Evolutionary conservation across 2,329 filamentous ascomycete species (phyloP).

Genomic region (Daldinia sp.): DNA sequence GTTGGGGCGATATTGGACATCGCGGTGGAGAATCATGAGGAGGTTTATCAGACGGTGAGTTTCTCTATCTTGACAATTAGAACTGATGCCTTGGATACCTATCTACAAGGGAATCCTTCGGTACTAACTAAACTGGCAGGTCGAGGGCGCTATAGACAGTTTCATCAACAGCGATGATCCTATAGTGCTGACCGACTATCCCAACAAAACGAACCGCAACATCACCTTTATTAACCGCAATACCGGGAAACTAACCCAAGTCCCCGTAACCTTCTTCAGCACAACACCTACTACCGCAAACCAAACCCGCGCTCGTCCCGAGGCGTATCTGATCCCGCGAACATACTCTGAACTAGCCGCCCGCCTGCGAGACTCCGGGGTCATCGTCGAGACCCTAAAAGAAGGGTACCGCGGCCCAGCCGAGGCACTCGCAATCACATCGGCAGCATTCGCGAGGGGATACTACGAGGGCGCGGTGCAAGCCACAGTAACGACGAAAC

Average conservation of each 20-base stretch:
- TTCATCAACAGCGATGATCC: conserved; percentile 39
- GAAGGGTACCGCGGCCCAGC: conserved; percentile 38
- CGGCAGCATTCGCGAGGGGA: conserved; percentile 24
- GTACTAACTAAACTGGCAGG: background rate
- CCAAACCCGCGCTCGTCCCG: conserved; percentile 38
- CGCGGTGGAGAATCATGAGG: conserved; percentile 36
- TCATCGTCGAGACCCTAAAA: conserved; percentile 38
- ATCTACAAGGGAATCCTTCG: background rate
- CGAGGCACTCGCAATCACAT: conserved; percentile 35
- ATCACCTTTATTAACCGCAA: conserved; percentile 40
- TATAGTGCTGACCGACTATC: conserved; percentile 42
- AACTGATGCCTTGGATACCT: background rate
- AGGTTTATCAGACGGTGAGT: conserved; percentile 38
- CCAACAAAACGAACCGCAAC: conserved; percentile 31
- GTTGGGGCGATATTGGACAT: conserved; percentile 40
- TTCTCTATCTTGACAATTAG: background rate
- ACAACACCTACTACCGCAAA: conserved; percentile 41
- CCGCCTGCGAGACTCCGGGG: conserved; percentile 36
- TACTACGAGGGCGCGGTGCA: conserved; percentile 42
- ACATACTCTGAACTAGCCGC: conserved; percentile 39
- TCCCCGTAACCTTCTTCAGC: conserved; percentile 38
- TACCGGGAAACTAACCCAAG: conserved; percentile 34
- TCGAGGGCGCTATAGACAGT: conserved; percentile 35
- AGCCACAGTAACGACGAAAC: conserved; percentile 38
- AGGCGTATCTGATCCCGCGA: conserved; percentile 41